Base-by-base conservation (phyloP, 1,284 basidiomycete genomes). In the Moniliella sp. region DNA sequence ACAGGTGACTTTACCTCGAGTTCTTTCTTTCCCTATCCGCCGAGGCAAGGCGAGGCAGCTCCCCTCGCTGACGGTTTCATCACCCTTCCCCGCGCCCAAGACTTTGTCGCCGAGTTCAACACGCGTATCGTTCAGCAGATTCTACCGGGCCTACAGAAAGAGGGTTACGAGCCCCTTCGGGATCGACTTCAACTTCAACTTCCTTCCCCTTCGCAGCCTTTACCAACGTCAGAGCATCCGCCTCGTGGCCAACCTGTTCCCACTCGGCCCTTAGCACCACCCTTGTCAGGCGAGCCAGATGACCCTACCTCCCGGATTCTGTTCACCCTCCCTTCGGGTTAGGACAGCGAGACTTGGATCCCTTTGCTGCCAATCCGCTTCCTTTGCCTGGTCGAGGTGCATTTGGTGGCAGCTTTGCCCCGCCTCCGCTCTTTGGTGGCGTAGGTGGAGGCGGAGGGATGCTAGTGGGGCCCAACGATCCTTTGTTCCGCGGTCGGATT, bases 381-480 rank as follows among this genome's bases (percentile, higher is more conserved):
- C n/a, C n/a, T n/a, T n/a, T n/a, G n/a, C 46, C 37, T 42, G 3
- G 21, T 23, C 21, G 8, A 23, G 8, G n/a, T 23, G 8, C 21
- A 23, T 23, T 23, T n/a, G 21, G 21, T n/a, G 43, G 42, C 4
- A 37, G 44, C 0, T 38, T 52, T 15, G 38, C 39, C 9, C 39
- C 49, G 1, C 50, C 50, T 0, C 50, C 54, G 0, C 36, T 45
- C 3, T 47, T 48, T 27, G 46, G 40, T 11, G 33, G 34, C 2
- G 8, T n/a, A 23, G 45, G 46, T 36, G 25, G 53, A 16, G 75
- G 72, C 9, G 77, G 78, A 40, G 81, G 82, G 1, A 88, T 86
- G 82, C 74, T 71, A 54, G 78, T 84, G 30, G 82, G 82, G 1
- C 80, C 78, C 2, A 66, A 76, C 39, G 79, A 86, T 57, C 80